phyloP scores from a whole-genome alignment of 2,329 filamentous ascomycete genomes.

The Alternaria sp. region DNA sequence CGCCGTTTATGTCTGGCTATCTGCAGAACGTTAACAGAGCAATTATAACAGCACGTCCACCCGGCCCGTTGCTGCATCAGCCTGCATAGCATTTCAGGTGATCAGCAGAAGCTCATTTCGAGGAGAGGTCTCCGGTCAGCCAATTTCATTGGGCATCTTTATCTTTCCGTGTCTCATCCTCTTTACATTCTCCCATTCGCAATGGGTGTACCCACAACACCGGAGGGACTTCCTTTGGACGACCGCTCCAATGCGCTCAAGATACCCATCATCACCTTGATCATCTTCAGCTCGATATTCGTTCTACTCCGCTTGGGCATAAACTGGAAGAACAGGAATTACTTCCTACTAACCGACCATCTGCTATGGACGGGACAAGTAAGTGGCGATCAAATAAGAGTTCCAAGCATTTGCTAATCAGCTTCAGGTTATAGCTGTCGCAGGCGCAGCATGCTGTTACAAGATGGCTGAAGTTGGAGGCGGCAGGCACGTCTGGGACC shows the following conservation, averaged over 20 bases:
- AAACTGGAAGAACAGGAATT: constrained; percentile 31
- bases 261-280: constrained; percentile 29
- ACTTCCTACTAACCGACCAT: constrained; percentile 32
- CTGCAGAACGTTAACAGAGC: neutral
- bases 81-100: neutral
- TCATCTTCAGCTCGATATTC: constrained; percentile 32
- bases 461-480: constrained; percentile 26
- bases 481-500: constrained; percentile 35
- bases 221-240: constrained; percentile 24
- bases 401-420: neutral
- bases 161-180: neutral
- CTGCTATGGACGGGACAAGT: constrained; percentile 33
- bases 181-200: constrained; percentile 1
- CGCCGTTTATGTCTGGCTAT: neutral
- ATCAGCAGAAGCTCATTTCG: neutral
- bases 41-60: constrained; percentile 9
- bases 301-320: constrained; percentile 25
- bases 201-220: constrained; percentile 21
- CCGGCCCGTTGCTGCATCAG: neutral
- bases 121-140: neutral
- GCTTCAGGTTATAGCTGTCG: constrained; percentile 25
- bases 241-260: constrained; percentile 30
- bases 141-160: neutral
- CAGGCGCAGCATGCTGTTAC: constrained; percentile 27
- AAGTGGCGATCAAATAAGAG: neutral